Conservation (phyloP, 2,329 filamentous ascomycete species). For the Emydomyces testavorans region DNA sequence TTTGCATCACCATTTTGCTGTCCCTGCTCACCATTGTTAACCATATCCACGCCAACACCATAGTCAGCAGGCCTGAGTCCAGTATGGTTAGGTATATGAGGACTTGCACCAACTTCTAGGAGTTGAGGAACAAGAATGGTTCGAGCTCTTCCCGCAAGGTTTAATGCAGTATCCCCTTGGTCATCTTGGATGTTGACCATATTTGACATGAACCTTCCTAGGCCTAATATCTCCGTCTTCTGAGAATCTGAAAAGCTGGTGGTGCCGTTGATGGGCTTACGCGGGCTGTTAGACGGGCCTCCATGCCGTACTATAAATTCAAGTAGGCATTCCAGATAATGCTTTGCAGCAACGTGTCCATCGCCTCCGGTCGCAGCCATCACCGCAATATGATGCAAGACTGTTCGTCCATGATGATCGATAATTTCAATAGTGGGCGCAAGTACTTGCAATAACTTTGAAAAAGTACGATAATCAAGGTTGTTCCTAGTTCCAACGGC, state of each 20-base stretch:
- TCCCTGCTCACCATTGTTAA: slow-evolving; percentile 33
- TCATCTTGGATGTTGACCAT: slow-evolving; percentile 95
- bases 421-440: slow-evolving; percentile 82
- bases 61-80: slow-evolving; percentile 88
- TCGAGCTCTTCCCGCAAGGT: slow-evolving; percentile 83
- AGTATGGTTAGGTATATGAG: slow-evolving; percentile 81
- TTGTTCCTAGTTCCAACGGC: slow-evolving; percentile 91
- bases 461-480: slow-evolving; percentile 79
- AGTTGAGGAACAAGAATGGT: slow-evolving; percentile 97
- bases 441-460: slow-evolving; percentile 77
- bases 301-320: slow-evolving; percentile 90
- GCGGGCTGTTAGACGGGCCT: slow-evolving; percentile 48
- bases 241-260: slow-evolving; percentile 22
- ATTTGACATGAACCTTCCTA: slow-evolving; percentile 90
- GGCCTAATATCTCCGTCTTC: slow-evolving; percentile 57
- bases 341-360: slow-evolving; percentile 71
- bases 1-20: slow-evolving; percentile 36
- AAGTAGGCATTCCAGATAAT: slow-evolving; percentile 87
- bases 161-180: slow-evolving; percentile 86
- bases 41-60: slow-evolving; percentile 64
- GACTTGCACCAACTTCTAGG: slow-evolving; percentile 85
- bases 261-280: slow-evolving; percentile 24
- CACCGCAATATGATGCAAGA: slow-evolving; percentile 90
- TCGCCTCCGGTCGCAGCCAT: slow-evolving; percentile 92
- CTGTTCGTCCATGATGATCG: slow-evolving; percentile 79